Percentiles rank a stretch among this genome's conserved stretches.
Conservation (phyloP, 352 stramenopile species). For the Globisporangium paddicum region DNA sequence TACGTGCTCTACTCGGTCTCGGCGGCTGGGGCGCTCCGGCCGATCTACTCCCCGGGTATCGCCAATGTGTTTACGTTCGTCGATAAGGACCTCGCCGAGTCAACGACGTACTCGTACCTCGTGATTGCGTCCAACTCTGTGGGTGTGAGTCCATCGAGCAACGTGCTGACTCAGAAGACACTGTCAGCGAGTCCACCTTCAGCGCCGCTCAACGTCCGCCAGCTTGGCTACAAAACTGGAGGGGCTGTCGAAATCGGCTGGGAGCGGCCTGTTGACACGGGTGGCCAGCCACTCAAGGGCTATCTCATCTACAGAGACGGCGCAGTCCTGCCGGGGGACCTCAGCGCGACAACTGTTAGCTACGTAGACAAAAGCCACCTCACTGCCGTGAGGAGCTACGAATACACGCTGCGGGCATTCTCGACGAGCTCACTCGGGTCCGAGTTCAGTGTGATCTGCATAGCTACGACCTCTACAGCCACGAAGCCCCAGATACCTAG, state of each 20-base stretch:
- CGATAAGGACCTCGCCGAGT: constrained; percentile 43
- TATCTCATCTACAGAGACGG: constrained; percentile 60
- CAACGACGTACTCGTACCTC: constrained; percentile 43
- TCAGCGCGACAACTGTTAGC: constrained; percentile 14
- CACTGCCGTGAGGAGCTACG: constrained; percentile 32
- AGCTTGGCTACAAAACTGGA: constrained; percentile 38
- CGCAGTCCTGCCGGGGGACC: constrained; percentile 15
- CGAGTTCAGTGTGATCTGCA: constrained; percentile 27
- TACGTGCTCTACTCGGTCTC: constrained; percentile 26
- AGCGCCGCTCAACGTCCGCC: constrained; percentile 33
- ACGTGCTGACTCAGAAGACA: constrained; percentile 27
- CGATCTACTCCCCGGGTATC: constrained; percentile 22
- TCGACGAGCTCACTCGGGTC: constrained; percentile 36
- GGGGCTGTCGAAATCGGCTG: constrained; percentile 55
- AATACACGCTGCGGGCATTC: constrained; percentile 38
- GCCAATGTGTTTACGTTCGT: constrained; percentile 22
- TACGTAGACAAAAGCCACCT: constrained; percentile 38
- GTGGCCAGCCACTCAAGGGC: constrained; percentile 33
- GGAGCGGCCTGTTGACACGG: constrained; percentile 46
- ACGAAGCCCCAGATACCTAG: constrained; percentile 28
- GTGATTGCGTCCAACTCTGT: constrained; percentile 32
- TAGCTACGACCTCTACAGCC: constrained; percentile 25
- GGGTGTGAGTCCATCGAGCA: constrained; percentile 34
- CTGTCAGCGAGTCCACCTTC: constrained; percentile 37
- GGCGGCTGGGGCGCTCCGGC: constrained; percentile 2